Evolutionary conservation across 2,329 filamentous ascomycete species (phyloP).

Genomic region (Verruconis gallopava): DNA sequence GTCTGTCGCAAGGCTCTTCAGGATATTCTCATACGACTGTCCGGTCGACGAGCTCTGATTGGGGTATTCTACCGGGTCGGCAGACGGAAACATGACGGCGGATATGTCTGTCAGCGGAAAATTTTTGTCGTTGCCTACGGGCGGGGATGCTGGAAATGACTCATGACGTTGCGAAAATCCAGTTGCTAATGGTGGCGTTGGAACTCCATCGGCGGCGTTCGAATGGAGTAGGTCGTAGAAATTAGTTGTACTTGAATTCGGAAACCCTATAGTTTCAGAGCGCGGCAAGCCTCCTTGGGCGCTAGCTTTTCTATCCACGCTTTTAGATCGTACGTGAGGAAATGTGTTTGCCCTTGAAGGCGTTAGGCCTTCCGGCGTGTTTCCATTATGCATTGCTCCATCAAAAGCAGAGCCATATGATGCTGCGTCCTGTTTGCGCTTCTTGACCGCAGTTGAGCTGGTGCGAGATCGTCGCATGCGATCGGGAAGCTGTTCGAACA

Average conservation of each 20-base stretch:
- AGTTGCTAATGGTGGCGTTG: conserved; percentile 1
- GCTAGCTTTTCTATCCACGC: conserved; percentile 1
- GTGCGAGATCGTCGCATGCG: conserved; percentile 40
- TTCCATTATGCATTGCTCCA: conserved; percentile 15
- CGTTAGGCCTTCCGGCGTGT: conserved; percentile 14
- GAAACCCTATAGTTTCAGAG: background rate
- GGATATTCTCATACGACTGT: conserved; percentile 44
- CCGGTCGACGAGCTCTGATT: conserved; percentile 36
- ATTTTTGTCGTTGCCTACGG: conserved; percentile 12
- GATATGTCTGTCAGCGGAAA: conserved; percentile 52
- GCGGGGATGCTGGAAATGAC: conserved; percentile 17
- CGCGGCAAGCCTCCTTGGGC: background rate
- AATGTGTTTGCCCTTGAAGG: conserved; percentile 5
- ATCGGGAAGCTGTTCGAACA: conserved; percentile 76
- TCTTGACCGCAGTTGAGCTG: conserved; percentile 20
- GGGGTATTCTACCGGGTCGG: conserved; percentile 67
- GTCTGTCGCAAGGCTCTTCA: conserved; percentile 22
- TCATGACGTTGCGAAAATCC: conserved; percentile 6
- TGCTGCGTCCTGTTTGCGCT: conserved; percentile 26
- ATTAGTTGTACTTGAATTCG: background rate
- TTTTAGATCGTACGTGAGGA: background rate
- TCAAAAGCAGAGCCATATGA: conserved; percentile 17
- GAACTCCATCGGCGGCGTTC: background rate
- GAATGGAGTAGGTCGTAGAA: conserved; percentile 1
- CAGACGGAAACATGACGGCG: conserved; percentile 68